These are phyloP conservation scores for Earliella scabrosa DNA, from an alignment of 1,284 basidiomycete genomes.

Conservation along the genomic window DNA sequence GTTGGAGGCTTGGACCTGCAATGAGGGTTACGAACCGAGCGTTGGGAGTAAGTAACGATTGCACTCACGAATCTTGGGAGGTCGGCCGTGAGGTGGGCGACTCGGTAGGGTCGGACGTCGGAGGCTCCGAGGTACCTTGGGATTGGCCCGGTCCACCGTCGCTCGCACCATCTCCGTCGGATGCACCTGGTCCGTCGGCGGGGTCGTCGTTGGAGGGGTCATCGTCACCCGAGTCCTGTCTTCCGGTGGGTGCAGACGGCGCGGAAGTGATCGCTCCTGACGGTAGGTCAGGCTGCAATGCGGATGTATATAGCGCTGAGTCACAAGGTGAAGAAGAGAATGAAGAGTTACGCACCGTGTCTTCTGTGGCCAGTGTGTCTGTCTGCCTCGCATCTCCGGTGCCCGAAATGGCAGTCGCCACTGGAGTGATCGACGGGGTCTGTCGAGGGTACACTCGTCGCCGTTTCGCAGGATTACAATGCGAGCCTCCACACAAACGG, in stretches of 20 bases:
- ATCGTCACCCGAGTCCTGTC: not conserved
- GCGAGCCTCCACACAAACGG: not conserved
- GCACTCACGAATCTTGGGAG: not conserved
- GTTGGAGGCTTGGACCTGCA: slow-evolving; percentile 10
- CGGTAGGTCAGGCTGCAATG: slow-evolving; percentile 2
- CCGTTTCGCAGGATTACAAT: not conserved
- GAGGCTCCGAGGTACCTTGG: not conserved
- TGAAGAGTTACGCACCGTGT: not conserved
- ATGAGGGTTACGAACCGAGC: not conserved
- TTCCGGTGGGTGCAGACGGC: slow-evolving; percentile 5
- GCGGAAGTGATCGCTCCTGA: slow-evolving; percentile 5
- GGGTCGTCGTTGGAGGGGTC: not conserved
- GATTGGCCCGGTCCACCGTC: not conserved
- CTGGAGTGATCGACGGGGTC: slow-evolving; percentile 12
- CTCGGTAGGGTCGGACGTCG: not conserved
- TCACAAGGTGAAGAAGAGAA: not conserved
- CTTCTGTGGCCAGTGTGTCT: not conserved
- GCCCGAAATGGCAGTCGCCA: slow-evolving; percentile 9
- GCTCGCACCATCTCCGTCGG: not conserved
- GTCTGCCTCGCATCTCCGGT: not conserved
- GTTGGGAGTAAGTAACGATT: not conserved
- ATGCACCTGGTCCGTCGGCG: not conserved
- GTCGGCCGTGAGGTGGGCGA: not conserved
- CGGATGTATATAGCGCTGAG: not conserved
- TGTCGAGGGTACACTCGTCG: slow-evolving; percentile 14